Evolutionary conservation across 805 yeast genomes (phyloP).

Genomic region (Suhomyces faveliae): DNA sequence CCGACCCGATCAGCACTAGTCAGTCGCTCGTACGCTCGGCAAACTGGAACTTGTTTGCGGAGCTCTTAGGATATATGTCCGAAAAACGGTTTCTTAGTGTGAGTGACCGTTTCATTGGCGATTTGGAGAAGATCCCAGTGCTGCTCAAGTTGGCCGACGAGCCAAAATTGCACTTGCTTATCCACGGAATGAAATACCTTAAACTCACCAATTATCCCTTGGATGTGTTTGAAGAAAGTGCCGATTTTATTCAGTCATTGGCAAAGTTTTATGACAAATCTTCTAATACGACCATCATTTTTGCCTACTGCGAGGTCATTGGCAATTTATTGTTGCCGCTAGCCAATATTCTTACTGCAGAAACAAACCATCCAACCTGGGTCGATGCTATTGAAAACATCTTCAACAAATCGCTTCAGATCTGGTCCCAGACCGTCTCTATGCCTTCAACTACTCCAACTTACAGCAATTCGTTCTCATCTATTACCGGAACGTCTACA

Average conservation of each 20-base stretch:
- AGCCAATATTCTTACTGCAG: constrained; percentile 86
- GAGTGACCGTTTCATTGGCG: constrained; percentile 90
- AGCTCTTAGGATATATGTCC: constrained; percentile 87
- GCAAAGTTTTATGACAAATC: constrained; percentile 77
- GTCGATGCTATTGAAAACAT: constrained; percentile 70
- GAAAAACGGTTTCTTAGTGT: constrained; percentile 79
- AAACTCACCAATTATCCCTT: constrained; percentile 79
- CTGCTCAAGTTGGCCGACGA: constrained; percentile 36
- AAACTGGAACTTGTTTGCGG: constrained; percentile 91
- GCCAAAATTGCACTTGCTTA: constrained; percentile 66
- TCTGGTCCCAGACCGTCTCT: constrained; percentile 39
- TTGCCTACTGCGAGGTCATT: constrained; percentile 84
- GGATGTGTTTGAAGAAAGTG: constrained; percentile 88
- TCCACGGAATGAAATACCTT: constrained; percentile 89
- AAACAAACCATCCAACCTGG: constrained; percentile 96
- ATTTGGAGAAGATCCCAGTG: constrained; percentile 74
- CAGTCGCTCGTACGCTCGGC: constrained; percentile 76
- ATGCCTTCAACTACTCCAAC: neutral
- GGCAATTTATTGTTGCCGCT: constrained; percentile 73
- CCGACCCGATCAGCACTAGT: constrained; percentile 71
- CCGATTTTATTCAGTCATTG: constrained; percentile 82
- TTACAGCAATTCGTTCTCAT: neutral
- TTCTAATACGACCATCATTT: constrained; percentile 59
- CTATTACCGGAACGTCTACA: neutral
- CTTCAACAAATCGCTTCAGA: constrained; percentile 48